These are phyloP conservation scores for Psilocybe azurescens DNA, from an alignment of 768 basidiomycete species.

Conservation along the genomic window DNA sequence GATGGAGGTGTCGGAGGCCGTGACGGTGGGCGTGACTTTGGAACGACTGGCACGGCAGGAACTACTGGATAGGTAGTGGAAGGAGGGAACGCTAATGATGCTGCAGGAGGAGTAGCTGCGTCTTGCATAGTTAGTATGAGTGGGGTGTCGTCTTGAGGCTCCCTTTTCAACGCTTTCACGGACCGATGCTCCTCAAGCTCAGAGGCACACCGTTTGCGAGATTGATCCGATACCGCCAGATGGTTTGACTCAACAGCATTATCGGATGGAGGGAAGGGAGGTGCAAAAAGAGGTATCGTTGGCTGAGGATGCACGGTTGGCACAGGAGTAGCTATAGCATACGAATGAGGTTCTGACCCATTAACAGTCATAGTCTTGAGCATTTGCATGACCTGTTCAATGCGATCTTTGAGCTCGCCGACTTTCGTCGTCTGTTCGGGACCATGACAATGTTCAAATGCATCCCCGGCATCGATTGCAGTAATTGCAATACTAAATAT, in stretches of 20 bases:
- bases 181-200: slow-evolving; percentile 47
- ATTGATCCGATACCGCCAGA: slow-evolving; percentile 39
- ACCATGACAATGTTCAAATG: slow-evolving; percentile 52
- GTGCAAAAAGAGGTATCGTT: slow-evolving; percentile 16
- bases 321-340: slow-evolving; percentile 4
- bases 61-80: slow-evolving; percentile 18
- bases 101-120: slow-evolving; percentile 20
- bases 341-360: slow-evolving; percentile 17
- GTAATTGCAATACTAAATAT: slow-evolving; percentile 62
- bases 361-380: slow-evolving; percentile 47
- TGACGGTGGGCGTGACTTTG: slow-evolving; percentile 44
- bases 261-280: slow-evolving; percentile 12
- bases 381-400: slow-evolving; percentile 58
- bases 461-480: slow-evolving; percentile 59
- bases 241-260: slow-evolving; percentile 31
- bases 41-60: slow-evolving; percentile 16
- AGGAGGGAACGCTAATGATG: slow-evolving; percentile 4
- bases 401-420: slow-evolving; percentile 59
- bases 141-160: slow-evolving; percentile 49
- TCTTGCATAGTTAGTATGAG: slow-evolving; percentile 33
- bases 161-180: slow-evolving; percentile 52
- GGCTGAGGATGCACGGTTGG: slow-evolving; percentile 16
- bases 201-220: slow-evolving; percentile 50
- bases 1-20: slow-evolving; percentile 39
- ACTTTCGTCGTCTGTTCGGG: slow-evolving; percentile 54